These are phyloP conservation scores for Fragaria ananassa DNA, from an alignment of 306 rosid genomes.

Conservation along the genomic window DNA sequence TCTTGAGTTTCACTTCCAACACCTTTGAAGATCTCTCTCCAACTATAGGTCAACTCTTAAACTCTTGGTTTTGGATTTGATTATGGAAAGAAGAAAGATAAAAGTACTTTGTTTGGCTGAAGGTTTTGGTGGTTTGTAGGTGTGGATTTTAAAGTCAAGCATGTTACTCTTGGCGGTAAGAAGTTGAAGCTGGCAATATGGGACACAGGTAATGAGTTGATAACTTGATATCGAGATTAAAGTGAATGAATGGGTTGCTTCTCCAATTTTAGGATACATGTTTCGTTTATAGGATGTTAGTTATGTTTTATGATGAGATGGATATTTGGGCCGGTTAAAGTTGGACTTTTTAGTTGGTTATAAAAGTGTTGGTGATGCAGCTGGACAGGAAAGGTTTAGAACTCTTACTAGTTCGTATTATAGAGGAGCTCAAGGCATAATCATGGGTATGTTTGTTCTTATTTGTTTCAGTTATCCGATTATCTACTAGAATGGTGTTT, in stretches of 20 bases:
- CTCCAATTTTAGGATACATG: not conserved
- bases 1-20: conserved; percentile 64
- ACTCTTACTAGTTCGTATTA: conserved; percentile 84
- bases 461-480: not conserved
- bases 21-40: conserved; percentile 80
- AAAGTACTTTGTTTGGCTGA: not conserved
- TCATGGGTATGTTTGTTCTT: conserved; percentile 51
- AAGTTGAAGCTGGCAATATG: conserved; percentile 86
- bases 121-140: conserved; percentile 35
- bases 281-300: not conserved
- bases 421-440: conserved; percentile 89
- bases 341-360: not conserved
- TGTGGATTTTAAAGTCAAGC: conserved; percentile 83
- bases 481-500: not conserved
- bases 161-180: conserved; percentile 57
- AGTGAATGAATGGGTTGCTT: not conserved
- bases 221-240: not conserved
- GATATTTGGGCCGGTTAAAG: not conserved
- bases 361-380: conserved; percentile 33
- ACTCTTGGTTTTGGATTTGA: not conserved
- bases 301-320: not conserved
- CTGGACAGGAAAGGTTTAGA: conserved; percentile 90
- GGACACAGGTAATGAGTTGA: conserved; percentile 69
- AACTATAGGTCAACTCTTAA: conserved; percentile 52
- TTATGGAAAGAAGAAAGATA: not conserved